These are phyloP conservation scores for Dentipellis sp. DNA, from an alignment of 768 basidiomycete species.

Conservation along the genomic window DNA sequence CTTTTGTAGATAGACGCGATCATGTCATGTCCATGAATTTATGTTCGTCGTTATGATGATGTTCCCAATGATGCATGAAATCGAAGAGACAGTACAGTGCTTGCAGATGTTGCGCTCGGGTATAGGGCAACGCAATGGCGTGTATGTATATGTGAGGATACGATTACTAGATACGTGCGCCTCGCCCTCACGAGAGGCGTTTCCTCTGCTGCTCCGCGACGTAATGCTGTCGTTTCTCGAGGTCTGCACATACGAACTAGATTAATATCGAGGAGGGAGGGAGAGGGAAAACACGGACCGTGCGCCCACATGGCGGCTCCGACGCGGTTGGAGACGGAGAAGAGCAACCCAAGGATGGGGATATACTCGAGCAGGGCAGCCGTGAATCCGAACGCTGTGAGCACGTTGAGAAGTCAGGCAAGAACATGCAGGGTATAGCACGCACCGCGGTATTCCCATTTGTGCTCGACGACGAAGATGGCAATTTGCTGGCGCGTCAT, in stretches of 20 bases:
- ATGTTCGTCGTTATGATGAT: too few relatives aligned
- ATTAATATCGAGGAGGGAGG: neutral
- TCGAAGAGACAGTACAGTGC: too few relatives aligned
- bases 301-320: constrained; percentile 95
- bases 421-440: neutral
- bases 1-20: too few relatives aligned
- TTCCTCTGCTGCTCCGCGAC: constrained; percentile 25
- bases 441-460: constrained; percentile 79
- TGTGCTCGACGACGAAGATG: constrained; percentile 80
- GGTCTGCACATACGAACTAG: constrained; percentile 27
- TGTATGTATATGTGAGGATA: too few relatives aligned
- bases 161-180: too few relatives aligned
- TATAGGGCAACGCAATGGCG: too few relatives aligned
- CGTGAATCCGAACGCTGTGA: constrained; percentile 75
- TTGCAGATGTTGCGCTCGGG: too few relatives aligned
- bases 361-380: constrained; percentile 76
- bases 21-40: too few relatives aligned
- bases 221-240: constrained; percentile 50
- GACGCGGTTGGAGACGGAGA: constrained; percentile 79
- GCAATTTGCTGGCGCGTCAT: constrained; percentile 66
- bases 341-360: constrained; percentile 73
- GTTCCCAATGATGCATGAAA: too few relatives aligned
- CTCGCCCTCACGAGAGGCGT: too few relatives aligned
- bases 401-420: neutral
- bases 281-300: constrained; percentile 30